Percentiles rank a stretch among this genome's conserved stretches.
Evolutionary conservation across 1,284 basidiomycete genomes (phyloP).

Genomic region (Moesziomyces aphidis): DNA sequence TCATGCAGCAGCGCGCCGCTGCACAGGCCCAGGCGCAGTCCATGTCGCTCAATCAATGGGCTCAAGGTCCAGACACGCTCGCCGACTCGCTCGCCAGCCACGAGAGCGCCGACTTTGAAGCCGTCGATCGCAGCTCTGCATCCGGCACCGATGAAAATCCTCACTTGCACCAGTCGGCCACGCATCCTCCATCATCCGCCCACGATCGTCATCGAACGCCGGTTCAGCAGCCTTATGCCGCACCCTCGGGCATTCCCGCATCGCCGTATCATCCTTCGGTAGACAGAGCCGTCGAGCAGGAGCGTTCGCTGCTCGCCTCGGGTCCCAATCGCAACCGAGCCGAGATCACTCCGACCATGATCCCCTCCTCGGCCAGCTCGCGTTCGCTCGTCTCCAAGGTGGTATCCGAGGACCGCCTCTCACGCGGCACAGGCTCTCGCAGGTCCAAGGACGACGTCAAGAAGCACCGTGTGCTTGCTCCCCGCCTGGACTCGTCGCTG

Average conservation of each 20-base stretch:
- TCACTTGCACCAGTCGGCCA: conserved; percentile 5
- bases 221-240: conserved; percentile 17
- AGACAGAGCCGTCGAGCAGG: conserved; percentile 30
- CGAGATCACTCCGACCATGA: conserved; percentile 35
- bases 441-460: conserved; percentile 28
- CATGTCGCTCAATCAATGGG: conserved; percentile 14
- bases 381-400: conserved; percentile 37
- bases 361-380: conserved; percentile 43
- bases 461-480: conserved; percentile 31
- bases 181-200: conserved; percentile 7
- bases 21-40: conserved; percentile 54
- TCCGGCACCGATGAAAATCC: conserved; percentile 40
- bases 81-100: conserved; percentile 25
- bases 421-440: conserved; percentile 22
- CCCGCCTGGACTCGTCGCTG: conserved; percentile 58
- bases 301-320: conserved; percentile 40
- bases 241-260: conserved; percentile 19
- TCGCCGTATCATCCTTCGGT: conserved; percentile 18
- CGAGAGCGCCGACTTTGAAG: conserved; percentile 46
- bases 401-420: conserved; percentile 26
- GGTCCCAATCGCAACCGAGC: conserved; percentile 43
- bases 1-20: conserved; percentile 60
- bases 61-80: conserved; percentile 15
- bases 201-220: conserved; percentile 20
- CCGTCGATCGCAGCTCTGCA: conserved; percentile 46